Conservation (phyloP, 2,329 filamentous ascomycete species). For the Domatiomyces catenatus region DNA sequence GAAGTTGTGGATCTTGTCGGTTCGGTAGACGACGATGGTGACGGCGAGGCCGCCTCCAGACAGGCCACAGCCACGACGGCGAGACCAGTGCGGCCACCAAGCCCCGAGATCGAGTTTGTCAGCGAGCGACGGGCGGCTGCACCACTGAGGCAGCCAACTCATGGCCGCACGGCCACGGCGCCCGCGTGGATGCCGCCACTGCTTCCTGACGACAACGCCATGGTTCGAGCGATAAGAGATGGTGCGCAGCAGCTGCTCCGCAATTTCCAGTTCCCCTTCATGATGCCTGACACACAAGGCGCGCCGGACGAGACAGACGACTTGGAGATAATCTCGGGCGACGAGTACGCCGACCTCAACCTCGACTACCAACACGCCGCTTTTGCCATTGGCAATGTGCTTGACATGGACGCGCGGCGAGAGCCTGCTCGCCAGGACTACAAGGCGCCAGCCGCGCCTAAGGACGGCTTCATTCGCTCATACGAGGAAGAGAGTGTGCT, state of each 20-base stretch:
- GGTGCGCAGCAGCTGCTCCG: neutral
- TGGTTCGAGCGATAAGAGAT: neutral
- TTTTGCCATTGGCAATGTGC: constrained; percentile 24
- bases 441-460: constrained; percentile 48
- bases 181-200: neutral
- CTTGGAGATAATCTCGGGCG: constrained; percentile 7
- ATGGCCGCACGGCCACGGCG: neutral
- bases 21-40: neutral
- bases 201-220: neutral
- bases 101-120: constrained; percentile 1
- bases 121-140: neutral
- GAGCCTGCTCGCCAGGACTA: constrained; percentile 27
- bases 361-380: constrained; percentile 29
- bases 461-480: constrained; percentile 65
- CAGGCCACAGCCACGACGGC: neutral
- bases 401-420: constrained; percentile 11
- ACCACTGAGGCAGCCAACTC: neutral
- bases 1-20: neutral
- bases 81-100: neutral
- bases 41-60: neutral
- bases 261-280: neutral
- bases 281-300: neutral
- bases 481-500: constrained; percentile 57
- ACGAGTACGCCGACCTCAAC: neutral
- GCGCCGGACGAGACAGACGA: neutral